Base-by-base conservation (phyloP, 2,329 filamentous ascomycete species). In the Fusarium kyushuense region DNA sequence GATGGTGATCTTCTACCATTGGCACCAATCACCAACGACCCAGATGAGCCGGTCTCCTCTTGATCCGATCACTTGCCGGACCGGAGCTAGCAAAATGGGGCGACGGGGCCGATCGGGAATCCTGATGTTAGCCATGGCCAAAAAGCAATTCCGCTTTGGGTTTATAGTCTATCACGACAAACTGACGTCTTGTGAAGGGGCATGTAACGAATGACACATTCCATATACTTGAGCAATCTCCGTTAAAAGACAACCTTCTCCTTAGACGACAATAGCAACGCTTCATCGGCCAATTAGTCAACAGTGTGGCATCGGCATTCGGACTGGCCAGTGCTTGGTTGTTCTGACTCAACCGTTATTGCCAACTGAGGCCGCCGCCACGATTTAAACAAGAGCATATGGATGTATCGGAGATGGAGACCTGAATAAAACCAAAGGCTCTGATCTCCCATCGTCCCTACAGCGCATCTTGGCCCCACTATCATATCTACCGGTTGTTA, bases 1-100 rank as follows among this genome's bases (percentile, higher is more conserved):
- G 45, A 65, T 54, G 35, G 19, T 54, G 58, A 63, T 57, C 41
- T 14, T 36, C 27, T 38, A 40, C 41, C 35, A 27, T 42, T 58
- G 53, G 27, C 42, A 16, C 66, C 63, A 69, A 67, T 63, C 54
- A 63, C 58, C 51, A 35, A 60, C 23, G 47, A 19, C 57, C 61
- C 56, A 69, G 42, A 63, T 67, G 66, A 67, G 33, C 65, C 61
- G 53, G 65, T 4, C 41, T 36, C 46, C 33, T 49, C 38, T 52
- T 62, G 36, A 42, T 45, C 55, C 56, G 65, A 58, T 29, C 51
- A 32, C 40, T 49, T 53, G 14, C 48, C 61, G 66, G 61, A 17
- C 63, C 66, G 61, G 65, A 62, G 36, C 65, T 60, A 59, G 46
- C 21, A 46, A 45, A 47, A 19, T 36, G 47, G 33, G 47, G 47